A percentile compares a stretch with the other conserved stretches of the same genome.
These are phyloP conservation scores for Diaporthe sp. DNA, from an alignment of 2,329 filamentous ascomycete species.

Conservation along the genomic window DNA sequence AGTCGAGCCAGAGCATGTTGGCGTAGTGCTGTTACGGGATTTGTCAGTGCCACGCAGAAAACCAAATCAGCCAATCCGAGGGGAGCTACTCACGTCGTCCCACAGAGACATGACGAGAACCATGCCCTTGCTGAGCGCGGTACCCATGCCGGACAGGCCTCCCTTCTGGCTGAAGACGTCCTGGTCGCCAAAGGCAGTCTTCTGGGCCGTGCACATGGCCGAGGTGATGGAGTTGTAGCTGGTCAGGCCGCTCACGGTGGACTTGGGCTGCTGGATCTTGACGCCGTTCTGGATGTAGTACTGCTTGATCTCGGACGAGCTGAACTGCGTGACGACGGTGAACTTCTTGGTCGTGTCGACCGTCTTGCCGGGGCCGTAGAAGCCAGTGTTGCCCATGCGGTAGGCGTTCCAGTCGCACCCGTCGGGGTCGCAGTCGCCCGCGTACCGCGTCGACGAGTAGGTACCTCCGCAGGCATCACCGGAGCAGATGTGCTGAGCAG, in stretches of 20 bases:
- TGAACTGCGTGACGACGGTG: constrained; percentile 75
- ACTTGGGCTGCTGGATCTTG: constrained; percentile 64
- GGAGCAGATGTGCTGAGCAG: constrained; percentile 58
- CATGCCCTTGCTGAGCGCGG: constrained; percentile 68
- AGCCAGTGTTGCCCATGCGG: constrained; percentile 71
- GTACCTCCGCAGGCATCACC: constrained; percentile 63
- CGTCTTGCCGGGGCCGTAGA: constrained; percentile 71
- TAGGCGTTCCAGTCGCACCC: constrained; percentile 78
- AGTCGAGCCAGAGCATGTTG: constrained; percentile 75
- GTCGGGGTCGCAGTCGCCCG: constrained; percentile 72
- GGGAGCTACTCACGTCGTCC: constrained; percentile 62
- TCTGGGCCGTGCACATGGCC: constrained; percentile 68
- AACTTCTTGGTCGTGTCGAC: constrained; percentile 71
- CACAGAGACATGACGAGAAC: constrained; percentile 73
- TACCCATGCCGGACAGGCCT: constrained; percentile 67
- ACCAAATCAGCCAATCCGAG: no score
- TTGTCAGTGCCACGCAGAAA: no score
- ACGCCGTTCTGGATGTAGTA: constrained; percentile 73
- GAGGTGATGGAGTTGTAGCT: constrained; percentile 60
- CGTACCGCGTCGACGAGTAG: constrained; percentile 65
- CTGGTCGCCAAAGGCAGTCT: constrained; percentile 65
- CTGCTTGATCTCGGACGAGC: constrained; percentile 67
- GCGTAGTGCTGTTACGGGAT: constrained; percentile 59
- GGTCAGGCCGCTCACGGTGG: constrained; percentile 47
- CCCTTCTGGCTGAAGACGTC: constrained; percentile 66